A percentile compares a stretch with the other conserved stretches of the same genome.
phyloP scores from a whole-genome alignment of 257 asterid species.

The Nicotiana tabacum region DNA sequence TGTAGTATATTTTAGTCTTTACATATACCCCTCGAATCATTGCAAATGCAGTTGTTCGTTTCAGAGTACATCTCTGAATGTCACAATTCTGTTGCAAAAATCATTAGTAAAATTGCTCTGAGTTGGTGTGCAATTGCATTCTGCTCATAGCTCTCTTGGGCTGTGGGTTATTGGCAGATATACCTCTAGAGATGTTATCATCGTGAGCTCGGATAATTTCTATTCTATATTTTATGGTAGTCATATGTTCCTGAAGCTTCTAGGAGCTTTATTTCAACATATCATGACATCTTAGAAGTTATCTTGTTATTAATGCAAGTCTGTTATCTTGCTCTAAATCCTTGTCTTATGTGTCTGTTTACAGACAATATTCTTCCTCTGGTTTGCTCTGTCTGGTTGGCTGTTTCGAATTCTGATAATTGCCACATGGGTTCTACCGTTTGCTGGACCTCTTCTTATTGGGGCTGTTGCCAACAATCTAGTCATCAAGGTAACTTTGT shows the following conservation, averaged over 20 bases:
- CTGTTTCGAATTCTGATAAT: constrained; percentile 72
- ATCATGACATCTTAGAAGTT: not conserved
- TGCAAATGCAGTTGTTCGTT: not conserved
- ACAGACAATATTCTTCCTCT: constrained; percentile 91
- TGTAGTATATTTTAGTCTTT: not conserved
- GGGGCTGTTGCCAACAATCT: constrained; percentile 88
- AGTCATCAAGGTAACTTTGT: constrained; percentile 64
- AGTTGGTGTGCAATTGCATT: not conserved
- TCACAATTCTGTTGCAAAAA: not conserved
- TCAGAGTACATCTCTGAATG: not conserved
- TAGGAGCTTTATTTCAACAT: not conserved
- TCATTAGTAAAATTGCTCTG: not conserved
- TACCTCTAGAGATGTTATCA: not conserved
- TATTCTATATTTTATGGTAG: not conserved
- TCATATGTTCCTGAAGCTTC: not conserved
- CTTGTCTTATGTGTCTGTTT: constrained; percentile 2
- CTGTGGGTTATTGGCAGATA: not conserved
- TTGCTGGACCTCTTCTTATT: constrained; percentile 93
- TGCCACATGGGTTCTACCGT: constrained; percentile 85
- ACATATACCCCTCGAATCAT: not conserved
- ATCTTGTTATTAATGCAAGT: not conserved
- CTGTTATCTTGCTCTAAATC: not conserved
- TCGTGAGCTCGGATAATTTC: not conserved
- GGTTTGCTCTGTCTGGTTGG: constrained; percentile 99
- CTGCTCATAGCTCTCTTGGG: not conserved